Percentiles rank a stretch among this genome's conserved stretches.
phyloP scores from a whole-genome alignment of 305 asterid genomes.

The Fraxinus velutina region DNA sequence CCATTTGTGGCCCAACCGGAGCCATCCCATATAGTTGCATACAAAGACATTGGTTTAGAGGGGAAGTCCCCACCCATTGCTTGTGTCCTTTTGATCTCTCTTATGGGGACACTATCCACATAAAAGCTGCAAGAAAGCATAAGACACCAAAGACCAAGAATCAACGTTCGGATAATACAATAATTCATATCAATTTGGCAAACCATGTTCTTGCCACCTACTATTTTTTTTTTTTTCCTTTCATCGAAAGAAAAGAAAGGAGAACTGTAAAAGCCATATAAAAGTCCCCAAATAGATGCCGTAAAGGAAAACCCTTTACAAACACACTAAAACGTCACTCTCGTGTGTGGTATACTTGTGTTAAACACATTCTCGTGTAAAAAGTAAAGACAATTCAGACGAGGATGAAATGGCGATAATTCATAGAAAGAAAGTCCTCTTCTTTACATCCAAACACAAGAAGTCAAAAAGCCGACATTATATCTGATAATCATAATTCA shows the following conservation, averaged over 20 bases:
- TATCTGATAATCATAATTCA: background rate
- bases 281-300: slow-evolving; percentile 16
- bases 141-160: slow-evolving; percentile 21
- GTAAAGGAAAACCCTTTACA: background rate
- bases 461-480: background rate
- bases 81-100: slow-evolving; percentile 63
- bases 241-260: background rate
- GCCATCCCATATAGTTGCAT: slow-evolving; percentile 92
- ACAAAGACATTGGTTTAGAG: slow-evolving; percentile 74
- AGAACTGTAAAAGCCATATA: slow-evolving; percentile 21
- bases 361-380: background rate
- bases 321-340: background rate
- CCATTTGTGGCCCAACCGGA: slow-evolving; percentile 88
- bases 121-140: slow-evolving; percentile 59
- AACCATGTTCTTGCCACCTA: slow-evolving; percentile 5
- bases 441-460: background rate
- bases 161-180: slow-evolving; percentile 5
- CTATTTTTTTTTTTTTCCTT: slow-evolving; percentile 5
- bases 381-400: background rate
- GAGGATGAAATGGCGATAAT: background rate
- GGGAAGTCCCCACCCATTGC: slow-evolving; percentile 86
- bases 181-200: slow-evolving; percentile 10
- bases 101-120: slow-evolving; percentile 67
- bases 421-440: background rate
- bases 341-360: background rate